These are phyloP conservation scores for Fragilariopsis cylindrus DNA, from an alignment of 108 stramenopile species.

Conservation along the genomic window DNA sequence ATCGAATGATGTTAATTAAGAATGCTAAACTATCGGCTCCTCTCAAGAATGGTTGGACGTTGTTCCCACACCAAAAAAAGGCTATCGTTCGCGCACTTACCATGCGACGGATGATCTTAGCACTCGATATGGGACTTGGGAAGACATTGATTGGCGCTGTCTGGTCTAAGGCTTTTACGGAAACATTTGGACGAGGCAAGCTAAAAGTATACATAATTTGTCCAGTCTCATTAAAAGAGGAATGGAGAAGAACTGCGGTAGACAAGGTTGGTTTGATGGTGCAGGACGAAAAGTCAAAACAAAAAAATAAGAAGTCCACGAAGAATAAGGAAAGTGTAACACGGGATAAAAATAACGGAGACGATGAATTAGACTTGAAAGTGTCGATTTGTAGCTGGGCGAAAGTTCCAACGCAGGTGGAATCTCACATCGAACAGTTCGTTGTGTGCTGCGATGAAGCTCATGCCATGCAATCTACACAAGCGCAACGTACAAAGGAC, in stretches of 20 bases:
- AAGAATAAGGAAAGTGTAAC: slow-evolving; percentile 8
- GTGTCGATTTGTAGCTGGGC: slow-evolving; percentile 61
- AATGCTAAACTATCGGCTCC: slow-evolving; percentile 57
- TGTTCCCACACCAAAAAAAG: slow-evolving; percentile 75
- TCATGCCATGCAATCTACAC: slow-evolving; percentile 78
- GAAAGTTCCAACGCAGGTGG: slow-evolving; percentile 49
- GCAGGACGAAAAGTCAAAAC: slow-evolving; percentile 34
- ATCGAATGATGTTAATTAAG: slow-evolving; percentile 43
- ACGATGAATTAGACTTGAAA: slow-evolving; percentile 14
- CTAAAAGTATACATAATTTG: slow-evolving; percentile 64
- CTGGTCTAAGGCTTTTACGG: slow-evolving; percentile 67
- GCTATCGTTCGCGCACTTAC: slow-evolving; percentile 57
- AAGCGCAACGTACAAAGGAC: slow-evolving; percentile 57
- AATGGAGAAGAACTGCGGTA: slow-evolving; percentile 75
- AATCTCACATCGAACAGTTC: slow-evolving; percentile 34
- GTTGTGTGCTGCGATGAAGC: slow-evolving; percentile 82
- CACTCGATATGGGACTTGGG: slow-evolving; percentile 77
- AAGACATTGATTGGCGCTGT: slow-evolving; percentile 79
- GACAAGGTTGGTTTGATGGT: slow-evolving; percentile 56
- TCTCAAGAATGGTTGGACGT: slow-evolving; percentile 75
- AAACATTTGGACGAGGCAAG: slow-evolving; percentile 42
- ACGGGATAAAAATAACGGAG: not conserved
- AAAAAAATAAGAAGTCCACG: slow-evolving; percentile 21
- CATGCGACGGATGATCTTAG: slow-evolving; percentile 78
- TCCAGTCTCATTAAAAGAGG: slow-evolving; percentile 66